Conservation (phyloP, 1,284 basidiomycete species). For the Malassezia sympodialis region DNA sequence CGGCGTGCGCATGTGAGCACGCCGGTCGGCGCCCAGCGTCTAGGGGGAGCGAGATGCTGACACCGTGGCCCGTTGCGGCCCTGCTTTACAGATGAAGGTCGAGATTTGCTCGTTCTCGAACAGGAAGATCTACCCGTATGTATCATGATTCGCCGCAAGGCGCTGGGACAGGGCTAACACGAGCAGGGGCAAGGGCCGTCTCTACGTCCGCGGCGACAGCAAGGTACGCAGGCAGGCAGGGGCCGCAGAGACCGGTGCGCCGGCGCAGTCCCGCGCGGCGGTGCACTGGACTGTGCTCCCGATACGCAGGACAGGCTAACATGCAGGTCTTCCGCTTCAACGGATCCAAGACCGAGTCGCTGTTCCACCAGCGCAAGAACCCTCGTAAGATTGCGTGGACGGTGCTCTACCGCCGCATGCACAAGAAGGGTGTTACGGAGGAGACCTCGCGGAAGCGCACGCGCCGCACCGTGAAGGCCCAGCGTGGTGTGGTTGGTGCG, state of each 20-base stretch:
- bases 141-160: neutral
- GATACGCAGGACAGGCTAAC: neutral
- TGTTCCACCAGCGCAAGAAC: conserved; percentile 99
- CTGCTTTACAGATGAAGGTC: conserved; percentile 45
- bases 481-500: conserved; percentile 95
- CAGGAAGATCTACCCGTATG: conserved; percentile 48
- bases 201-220: conserved; percentile 48
- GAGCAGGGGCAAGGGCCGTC: conserved; percentile 41
- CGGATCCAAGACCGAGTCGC: conserved; percentile 63
- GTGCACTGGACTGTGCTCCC: neutral
- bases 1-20: neutral
- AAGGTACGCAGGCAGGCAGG: conserved; percentile 30
- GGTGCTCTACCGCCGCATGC: conserved; percentile 88
- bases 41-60: conserved; percentile 1
- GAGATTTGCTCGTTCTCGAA: conserved; percentile 48
- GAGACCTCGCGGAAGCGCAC: conserved; percentile 98
- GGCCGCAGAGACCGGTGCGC: neutral
- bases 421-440: conserved; percentile 99
- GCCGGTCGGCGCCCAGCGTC: neutral
- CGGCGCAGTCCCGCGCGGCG: no score
- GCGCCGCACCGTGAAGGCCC: conserved; percentile 91
- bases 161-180: conserved; percentile 1
- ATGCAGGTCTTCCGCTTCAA: conserved; percentile 45
- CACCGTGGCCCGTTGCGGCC: neutral
- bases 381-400: conserved; percentile 99